phyloP scores from a whole-genome alignment of 192 early-diverging fungal genomes.

The Podila epigama region DNA sequence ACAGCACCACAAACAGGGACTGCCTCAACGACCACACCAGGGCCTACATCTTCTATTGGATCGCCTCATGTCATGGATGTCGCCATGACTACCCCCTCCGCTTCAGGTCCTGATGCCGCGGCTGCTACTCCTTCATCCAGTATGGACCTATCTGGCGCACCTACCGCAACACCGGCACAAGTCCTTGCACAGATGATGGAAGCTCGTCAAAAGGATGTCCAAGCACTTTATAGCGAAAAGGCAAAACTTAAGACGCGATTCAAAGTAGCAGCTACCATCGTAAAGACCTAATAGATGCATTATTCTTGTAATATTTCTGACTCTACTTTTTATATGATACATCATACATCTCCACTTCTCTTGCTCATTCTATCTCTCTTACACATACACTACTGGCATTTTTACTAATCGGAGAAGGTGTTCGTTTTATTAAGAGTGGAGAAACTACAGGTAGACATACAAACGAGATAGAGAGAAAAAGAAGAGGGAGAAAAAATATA shows the following conservation, averaged over 20 bases:
- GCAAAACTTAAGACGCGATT: conserved; percentile 13
- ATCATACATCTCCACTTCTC: too few relatives aligned
- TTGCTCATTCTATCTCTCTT: too few relatives aligned
- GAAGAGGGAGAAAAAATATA: neutral
- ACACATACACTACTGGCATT: too few relatives aligned
- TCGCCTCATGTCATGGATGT: neutral
- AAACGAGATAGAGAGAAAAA: neutral
- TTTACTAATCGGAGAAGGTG: too few relatives aligned
- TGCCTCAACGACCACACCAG: conserved; percentile 24
- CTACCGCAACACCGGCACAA: neutral
- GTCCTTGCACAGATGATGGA: conserved; percentile 41
- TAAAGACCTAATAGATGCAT: conserved; percentile 4
- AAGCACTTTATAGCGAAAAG: conserved; percentile 16
- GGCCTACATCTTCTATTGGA: neutral
- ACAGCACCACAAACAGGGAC: conserved; percentile 1
- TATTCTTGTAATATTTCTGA: neutral
- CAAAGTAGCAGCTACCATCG: conserved; percentile 27
- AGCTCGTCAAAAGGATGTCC: conserved; percentile 29
- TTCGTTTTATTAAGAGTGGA: neutral
- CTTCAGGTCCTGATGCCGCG: neutral
- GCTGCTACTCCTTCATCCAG: too few relatives aligned
- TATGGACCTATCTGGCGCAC: neutral
- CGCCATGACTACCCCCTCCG: neutral
- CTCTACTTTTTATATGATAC: conserved; percentile 7
- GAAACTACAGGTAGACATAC: neutral